Evolutionary conservation across 768 basidiomycete genomes (phyloP).

Genomic region (Tubosaeta sp.): DNA sequence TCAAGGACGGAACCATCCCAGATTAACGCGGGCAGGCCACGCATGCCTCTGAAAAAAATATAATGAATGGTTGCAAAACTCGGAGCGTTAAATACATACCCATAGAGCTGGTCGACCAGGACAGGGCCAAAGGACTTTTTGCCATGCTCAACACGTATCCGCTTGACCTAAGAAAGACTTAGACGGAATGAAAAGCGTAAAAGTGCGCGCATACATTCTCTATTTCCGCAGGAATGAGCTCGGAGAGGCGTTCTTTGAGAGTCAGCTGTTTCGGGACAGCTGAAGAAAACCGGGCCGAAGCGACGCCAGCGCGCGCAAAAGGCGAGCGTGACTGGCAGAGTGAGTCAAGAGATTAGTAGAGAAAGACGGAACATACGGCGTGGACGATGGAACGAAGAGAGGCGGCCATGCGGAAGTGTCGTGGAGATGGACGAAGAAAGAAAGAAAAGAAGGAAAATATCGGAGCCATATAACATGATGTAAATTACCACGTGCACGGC

Average conservation of each 20-base stretch:
- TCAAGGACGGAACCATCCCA: conserved; percentile 99
- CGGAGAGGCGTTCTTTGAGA: conserved; percentile 88
- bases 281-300: conserved; percentile 60
- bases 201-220: conserved; percentile 30
- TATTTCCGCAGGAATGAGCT: conserved; percentile 85
- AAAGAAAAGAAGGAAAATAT: conserved; percentile 20
- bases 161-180: conserved; percentile 57
- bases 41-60: conserved; percentile 61
- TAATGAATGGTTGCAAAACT: conserved; percentile 4
- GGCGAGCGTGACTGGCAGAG: conserved; percentile 46
- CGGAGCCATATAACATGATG: conserved; percentile 11
- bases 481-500: not conserved
- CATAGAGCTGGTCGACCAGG: conserved; percentile 86
- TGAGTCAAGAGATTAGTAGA: not conserved
- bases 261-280: conserved; percentile 62
- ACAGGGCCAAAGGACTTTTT: conserved; percentile 93
- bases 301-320: conserved; percentile 38
- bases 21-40: conserved; percentile 87
- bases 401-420: conserved; percentile 38
- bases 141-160: conserved; percentile 80
- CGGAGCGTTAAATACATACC: conserved; percentile 39
- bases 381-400: conserved; percentile 34
- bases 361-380: conserved; percentile 33
- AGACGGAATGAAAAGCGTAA: not conserved
- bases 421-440: conserved; percentile 1